These are phyloP conservation scores for Teunomyces gatunensis DNA, from an alignment of 805 yeast genomes.

Conservation along the genomic window DNA sequence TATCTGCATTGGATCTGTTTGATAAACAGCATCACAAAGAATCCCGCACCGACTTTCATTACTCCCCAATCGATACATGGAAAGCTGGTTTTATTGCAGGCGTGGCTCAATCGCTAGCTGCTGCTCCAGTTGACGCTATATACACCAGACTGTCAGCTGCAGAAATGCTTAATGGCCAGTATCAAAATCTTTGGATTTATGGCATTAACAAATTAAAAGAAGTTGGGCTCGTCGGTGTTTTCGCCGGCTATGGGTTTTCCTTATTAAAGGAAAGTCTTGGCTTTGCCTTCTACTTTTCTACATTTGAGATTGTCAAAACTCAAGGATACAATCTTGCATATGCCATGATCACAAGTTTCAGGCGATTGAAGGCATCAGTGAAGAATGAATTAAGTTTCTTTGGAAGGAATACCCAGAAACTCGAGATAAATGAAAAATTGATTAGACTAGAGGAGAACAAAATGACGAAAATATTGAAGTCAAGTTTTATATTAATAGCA, in stretches of 20 bases:
- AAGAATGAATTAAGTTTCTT: constrained; percentile 18
- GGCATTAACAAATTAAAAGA: constrained; percentile 65
- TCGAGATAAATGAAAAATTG: constrained; percentile 23
- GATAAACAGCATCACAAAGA: constrained; percentile 13
- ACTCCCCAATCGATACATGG: constrained; percentile 55
- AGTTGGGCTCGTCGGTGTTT: constrained; percentile 79
- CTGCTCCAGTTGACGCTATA: constrained; percentile 92
- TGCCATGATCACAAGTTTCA: constrained; percentile 42
- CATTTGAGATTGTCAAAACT: constrained; percentile 77
- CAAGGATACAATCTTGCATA: constrained; percentile 53
- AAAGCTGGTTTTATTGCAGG: constrained; percentile 87
- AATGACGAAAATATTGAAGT: constrained; percentile 53
- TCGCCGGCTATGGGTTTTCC: constrained; percentile 84
- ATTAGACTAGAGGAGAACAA: constrained; percentile 31
- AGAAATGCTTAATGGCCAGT: constrained; percentile 64
- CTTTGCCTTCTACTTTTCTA: constrained; percentile 78
- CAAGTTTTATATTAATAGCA: constrained; percentile 71
- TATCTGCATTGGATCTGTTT: constrained; percentile 46
- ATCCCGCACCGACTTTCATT: constrained; percentile 11
- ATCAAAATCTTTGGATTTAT: constrained; percentile 75
- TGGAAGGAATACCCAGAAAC: constrained; percentile 9
- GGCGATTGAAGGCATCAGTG: constrained; percentile 35
- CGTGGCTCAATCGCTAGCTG: constrained; percentile 80
- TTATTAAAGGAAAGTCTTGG: constrained; percentile 77
- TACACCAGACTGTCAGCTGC: constrained; percentile 76